Evolutionary conservation across 129 eudicot genomes (phyloP), one percentile per base, ranked within the genome.

Genomic region (Flaveria linearis): DNA sequence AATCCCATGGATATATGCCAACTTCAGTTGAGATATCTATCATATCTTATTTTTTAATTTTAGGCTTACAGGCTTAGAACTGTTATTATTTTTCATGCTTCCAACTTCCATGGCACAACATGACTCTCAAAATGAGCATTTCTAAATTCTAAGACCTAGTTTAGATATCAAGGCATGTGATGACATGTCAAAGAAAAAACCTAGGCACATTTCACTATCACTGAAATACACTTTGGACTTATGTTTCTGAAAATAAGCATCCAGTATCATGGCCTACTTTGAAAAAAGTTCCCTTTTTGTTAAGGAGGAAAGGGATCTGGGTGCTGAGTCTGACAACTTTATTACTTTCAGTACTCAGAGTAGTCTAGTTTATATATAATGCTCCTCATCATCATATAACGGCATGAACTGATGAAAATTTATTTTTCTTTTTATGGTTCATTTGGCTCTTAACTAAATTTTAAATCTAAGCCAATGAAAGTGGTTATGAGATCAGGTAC

Each of bases 401-500:
- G 16, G 22, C 41, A 51, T 25, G n/a, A 52, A 71, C 9, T 71
- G n/a, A 71, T 30, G 8, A 28, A 51, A 28, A 16, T 3, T 16
- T 9, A 8, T 1, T 18, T 30, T 5, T 12, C 22, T 58, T 57
- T 15, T 61, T 41, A 66, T 51, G 53, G 80, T 49, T 63, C 43
- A 65, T 51, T 60, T 76, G 73, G 49, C 39, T 55, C 47, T 77
- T 23, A 41, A 25, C 58, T 73, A 65, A 77, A 62, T 71, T 70
- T 72, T 22, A 73, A 6, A 53, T 64, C 3, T 73, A 73, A 73
- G 52, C 79, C 73, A 55, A 73, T 43, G 41, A 16, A 16, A 23
- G 50, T 72, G 78, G 10, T 74, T 33, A 75, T 70, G 57, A 28
- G 68, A 77, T 80, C 88, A 94, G 99, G 91, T 91, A 74, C 87